Conservation (phyloP, 306 rosid species). For the Mucuna pruriens region DNA sequence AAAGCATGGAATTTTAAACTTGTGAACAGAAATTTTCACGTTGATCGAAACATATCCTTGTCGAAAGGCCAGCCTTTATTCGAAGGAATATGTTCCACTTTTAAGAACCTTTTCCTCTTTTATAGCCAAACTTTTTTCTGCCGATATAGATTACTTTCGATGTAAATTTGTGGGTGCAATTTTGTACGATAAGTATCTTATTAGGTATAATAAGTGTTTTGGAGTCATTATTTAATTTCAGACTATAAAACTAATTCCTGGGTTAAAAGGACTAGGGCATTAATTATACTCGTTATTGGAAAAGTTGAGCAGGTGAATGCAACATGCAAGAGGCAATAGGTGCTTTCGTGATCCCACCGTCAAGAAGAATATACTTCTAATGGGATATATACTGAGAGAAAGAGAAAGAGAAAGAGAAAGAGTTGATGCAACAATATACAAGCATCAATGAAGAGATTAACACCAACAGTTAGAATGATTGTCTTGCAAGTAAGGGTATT, state of each 20-base stretch:
- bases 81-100: conserved; percentile 17
- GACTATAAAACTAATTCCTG: not conserved
- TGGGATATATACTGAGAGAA: not conserved
- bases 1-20: not conserved
- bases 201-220: not conserved
- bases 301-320: not conserved
- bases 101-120: not conserved
- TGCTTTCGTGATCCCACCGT: conserved; percentile 23
- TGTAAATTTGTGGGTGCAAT: not conserved
- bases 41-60: not conserved
- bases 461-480: conserved; percentile 5
- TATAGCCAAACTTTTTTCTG: not conserved
- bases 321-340: not conserved
- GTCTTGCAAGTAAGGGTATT: conserved; percentile 28
- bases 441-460: conserved; percentile 20
- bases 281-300: not conserved
- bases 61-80: not conserved
- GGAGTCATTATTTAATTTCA: not conserved
- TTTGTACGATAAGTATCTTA: not conserved
- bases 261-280: not conserved
- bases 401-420: not conserved
- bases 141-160: not conserved
- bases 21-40: not conserved
- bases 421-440: not conserved
- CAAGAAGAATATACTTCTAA: not conserved